Evolutionary conservation across 208 protist species (phyloP), one percentile per base, ranked within the genome.

Genomic region (Leishmania major): DNA sequence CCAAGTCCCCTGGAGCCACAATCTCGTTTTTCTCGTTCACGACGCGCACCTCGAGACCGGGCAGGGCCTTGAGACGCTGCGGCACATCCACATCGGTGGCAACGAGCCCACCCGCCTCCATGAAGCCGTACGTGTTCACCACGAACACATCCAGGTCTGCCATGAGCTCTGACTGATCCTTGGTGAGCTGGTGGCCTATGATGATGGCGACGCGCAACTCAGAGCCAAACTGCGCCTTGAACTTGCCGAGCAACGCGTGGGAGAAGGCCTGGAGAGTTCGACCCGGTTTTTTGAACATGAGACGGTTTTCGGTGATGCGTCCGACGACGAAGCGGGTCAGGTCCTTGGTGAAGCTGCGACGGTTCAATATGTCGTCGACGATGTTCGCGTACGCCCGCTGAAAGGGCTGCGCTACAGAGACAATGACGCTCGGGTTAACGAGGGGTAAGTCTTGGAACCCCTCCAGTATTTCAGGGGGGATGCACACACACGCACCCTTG

Each of bases 11-110:
- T 62, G 95, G 95, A 3, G 93, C 88, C 31, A 98, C 91, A 79
- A 98, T 97, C 82, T 98, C 95, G 79, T 96, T 97, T 64, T 92
- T 94, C n/a, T 96, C 92, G 84, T 98, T 98, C 69, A 98, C 93
- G 49, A 97, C 87, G 78, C 95, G 95, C 75, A 98, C 90, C 86
- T 98, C 95, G 4, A 98, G 87, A 71, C 93, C 95, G 74, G 95
- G 95, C 37, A 98, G 88, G 2, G 92, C 92, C 80, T 95, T 98
- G 28, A 98, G 85, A n/a, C 93, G 93, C 78, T 93, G 90, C 45
- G 95, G 95, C 67, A 98, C 95, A 77, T 98, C 95, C 78, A 98
- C 88, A 77, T 98, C 95, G 25, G 93, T 98, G 57, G 95, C 93
- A 43, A 98, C 88, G 25, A 98, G 71, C 57, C 95, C 95, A 69